Evolutionary conservation across 2,329 filamentous ascomycete species (phyloP).

Genomic region (Penicillium aurantiogriseum): DNA sequence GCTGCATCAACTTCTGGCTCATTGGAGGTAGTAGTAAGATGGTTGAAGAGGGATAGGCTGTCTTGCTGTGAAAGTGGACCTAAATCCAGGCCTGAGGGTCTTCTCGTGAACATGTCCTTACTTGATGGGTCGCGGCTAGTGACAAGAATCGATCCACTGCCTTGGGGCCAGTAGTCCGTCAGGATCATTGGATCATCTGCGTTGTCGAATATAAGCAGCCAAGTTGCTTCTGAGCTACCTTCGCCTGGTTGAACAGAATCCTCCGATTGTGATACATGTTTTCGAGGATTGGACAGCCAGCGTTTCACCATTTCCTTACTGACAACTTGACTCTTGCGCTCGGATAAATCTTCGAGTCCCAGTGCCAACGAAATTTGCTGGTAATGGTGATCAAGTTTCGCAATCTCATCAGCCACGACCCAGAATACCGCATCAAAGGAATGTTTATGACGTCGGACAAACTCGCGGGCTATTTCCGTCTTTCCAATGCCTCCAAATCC

Average conservation of each 20-base stretch:
- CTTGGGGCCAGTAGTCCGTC: not conserved
- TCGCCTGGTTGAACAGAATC: not conserved
- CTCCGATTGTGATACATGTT: not conserved
- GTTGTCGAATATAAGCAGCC: not conserved
- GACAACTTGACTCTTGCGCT: slow-evolving; percentile 23
- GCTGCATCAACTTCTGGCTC: not conserved
- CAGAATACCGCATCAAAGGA: slow-evolving; percentile 35
- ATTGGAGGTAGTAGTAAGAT: not conserved
- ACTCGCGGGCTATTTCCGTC: slow-evolving; percentile 32
- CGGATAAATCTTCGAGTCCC: slow-evolving; percentile 24
- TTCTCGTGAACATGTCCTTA: not conserved
- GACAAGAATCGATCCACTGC: not conserved
- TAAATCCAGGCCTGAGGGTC: not conserved
- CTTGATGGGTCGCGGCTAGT: not conserved
- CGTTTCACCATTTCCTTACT: slow-evolving; percentile 25
- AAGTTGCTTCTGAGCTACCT: not conserved
- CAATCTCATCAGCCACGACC: slow-evolving; percentile 29
- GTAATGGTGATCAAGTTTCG: slow-evolving; percentile 27
- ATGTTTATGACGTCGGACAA: slow-evolving; percentile 18
- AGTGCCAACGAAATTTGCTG: slow-evolving; percentile 24
- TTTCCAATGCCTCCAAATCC: slow-evolving; percentile 26
- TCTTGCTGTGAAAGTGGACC: not conserved
- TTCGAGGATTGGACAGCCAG: slow-evolving; percentile 19
- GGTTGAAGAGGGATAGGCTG: not conserved
- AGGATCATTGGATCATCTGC: not conserved